Evolutionary conservation across 192 early-diverging fungal genomes (phyloP).

Genomic region (Podila clonocystis): DNA sequence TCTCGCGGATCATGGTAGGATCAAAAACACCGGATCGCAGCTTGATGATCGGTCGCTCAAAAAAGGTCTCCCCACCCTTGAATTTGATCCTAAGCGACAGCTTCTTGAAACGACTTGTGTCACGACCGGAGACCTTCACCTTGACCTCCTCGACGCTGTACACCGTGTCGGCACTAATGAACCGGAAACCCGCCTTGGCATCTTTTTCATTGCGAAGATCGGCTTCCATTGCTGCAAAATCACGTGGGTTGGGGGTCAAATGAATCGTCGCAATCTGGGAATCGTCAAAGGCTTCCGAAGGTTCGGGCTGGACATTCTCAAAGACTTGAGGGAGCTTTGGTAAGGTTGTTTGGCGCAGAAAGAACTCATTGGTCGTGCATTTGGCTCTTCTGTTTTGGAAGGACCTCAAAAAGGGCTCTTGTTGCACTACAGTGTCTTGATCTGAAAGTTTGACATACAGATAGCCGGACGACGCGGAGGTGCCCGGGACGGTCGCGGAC

Average conservation of each 20-base stretch:
- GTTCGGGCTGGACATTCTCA: neutral
- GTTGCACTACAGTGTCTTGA: neutral
- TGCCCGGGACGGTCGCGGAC: conserved; percentile 21
- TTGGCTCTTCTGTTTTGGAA: conserved; percentile 14
- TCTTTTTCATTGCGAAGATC: conserved; percentile 17
- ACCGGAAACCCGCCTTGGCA: conserved; percentile 24
- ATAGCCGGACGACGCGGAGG: conserved; percentile 10
- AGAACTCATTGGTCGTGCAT: conserved; percentile 26
- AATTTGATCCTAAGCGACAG: conserved; percentile 52
- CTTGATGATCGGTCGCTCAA: conserved; percentile 45
- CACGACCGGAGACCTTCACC: conserved; percentile 52
- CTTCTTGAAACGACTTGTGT: conserved; percentile 44
- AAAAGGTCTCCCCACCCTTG: conserved; percentile 31
- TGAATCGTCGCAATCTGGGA: conserved; percentile 48
- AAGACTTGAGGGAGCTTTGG: conserved; percentile 24
- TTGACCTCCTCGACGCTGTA: conserved; percentile 31
- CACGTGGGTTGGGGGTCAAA: conserved; percentile 21
- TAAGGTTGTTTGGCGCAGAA: conserved; percentile 3
- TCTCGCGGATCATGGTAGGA: conserved; percentile 50
- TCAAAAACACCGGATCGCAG: conserved; percentile 36
- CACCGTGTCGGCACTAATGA: conserved; percentile 26
- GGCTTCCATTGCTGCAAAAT: conserved; percentile 31
- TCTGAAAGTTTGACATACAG: conserved; percentile 17
- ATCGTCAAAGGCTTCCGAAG: conserved; percentile 43
- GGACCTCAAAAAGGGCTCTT: conserved; percentile 13